phyloP scores from a whole-genome alignment of 345 rosid genomes.

The Capsella bursapastoris region DNA sequence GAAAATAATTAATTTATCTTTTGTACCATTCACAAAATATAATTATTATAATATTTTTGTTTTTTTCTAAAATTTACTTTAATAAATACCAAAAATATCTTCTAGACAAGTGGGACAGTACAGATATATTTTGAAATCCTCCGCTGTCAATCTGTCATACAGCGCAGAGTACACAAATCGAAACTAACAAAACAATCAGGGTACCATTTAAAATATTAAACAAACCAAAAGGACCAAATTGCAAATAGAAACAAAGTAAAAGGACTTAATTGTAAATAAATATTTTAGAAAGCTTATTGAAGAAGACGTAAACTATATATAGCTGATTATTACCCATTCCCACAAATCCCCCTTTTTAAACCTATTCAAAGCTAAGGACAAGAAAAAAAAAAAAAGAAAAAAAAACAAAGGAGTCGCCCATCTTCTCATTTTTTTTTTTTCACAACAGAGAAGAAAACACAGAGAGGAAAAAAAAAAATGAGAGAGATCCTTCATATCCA shows the following conservation, averaged over 20 bases:
- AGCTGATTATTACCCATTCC: slow-evolving; percentile 38
- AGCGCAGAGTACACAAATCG: slow-evolving; percentile 37
- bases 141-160: slow-evolving; percentile 36
- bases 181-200: background rate
- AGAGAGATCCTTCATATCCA: slow-evolving; percentile 52
- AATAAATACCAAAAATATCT: slow-evolving; percentile 39
- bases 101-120: slow-evolving; percentile 36
- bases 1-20: background rate
- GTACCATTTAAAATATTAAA: background rate
- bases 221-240: background rate
- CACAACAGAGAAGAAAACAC: background rate
- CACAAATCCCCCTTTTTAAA: slow-evolving; percentile 21
- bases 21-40: background rate
- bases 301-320: slow-evolving; percentile 48
- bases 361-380: slow-evolving; percentile 27
- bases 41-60: slow-evolving; percentile 18
- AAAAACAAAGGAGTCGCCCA: slow-evolving; percentile 22
- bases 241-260: slow-evolving; percentile 1
- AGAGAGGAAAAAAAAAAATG: slow-evolving; percentile 26
- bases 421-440: slow-evolving; percentile 23
- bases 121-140: slow-evolving; percentile 37
- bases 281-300: slow-evolving; percentile 9
- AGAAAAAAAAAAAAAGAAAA: slow-evolving; percentile 9
- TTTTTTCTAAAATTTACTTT: background rate
- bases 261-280: slow-evolving; percentile 15